These are phyloP conservation scores for Chlamydomonas sphaeroides DNA, from an alignment of 139 green algal genomes.

Conservation along the genomic window DNA sequence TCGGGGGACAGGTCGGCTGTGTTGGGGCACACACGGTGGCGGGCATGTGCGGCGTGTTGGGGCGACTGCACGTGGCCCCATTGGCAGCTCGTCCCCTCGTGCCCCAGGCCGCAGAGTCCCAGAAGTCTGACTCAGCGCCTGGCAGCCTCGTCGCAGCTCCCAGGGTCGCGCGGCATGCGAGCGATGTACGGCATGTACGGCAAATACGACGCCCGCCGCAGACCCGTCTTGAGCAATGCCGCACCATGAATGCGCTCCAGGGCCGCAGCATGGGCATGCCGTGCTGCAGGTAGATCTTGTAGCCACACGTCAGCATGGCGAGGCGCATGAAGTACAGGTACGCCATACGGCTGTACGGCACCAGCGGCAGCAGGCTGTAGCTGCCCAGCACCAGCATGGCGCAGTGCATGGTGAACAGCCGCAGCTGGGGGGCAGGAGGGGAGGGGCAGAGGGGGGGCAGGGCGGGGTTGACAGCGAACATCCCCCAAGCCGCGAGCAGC, in stretches of 20 bases:
- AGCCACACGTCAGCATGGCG: not conserved
- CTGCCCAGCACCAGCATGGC: conserved; percentile 7
- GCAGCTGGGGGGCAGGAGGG: not conserved
- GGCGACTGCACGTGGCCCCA: no score
- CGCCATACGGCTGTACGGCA: not conserved
- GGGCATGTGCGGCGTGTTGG: not conserved
- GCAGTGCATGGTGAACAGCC: conserved; percentile 12
- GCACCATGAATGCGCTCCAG: conserved; percentile 16
- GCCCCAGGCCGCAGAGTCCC: no score
- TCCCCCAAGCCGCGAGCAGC: no score
- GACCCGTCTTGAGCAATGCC: no score
- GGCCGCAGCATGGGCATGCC: conserved; percentile 15
- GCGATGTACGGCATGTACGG: no score
- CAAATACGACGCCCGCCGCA: no score
- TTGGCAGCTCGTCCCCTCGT: no score
- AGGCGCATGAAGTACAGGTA: conserved; percentile 22
- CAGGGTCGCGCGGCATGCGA: no score
- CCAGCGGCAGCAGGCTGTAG: not conserved
- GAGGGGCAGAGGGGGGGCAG: not conserved
- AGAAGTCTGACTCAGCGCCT: not conserved
- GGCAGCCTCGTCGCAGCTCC: not conserved
- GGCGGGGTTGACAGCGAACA: no score
- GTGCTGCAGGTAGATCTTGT: conserved; percentile 31
- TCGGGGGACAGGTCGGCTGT: not conserved
- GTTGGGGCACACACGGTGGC: no score